Conservation (phyloP, 495 filamentous ascomycete genomes). For the Talaromyces adpressus region DNA sequence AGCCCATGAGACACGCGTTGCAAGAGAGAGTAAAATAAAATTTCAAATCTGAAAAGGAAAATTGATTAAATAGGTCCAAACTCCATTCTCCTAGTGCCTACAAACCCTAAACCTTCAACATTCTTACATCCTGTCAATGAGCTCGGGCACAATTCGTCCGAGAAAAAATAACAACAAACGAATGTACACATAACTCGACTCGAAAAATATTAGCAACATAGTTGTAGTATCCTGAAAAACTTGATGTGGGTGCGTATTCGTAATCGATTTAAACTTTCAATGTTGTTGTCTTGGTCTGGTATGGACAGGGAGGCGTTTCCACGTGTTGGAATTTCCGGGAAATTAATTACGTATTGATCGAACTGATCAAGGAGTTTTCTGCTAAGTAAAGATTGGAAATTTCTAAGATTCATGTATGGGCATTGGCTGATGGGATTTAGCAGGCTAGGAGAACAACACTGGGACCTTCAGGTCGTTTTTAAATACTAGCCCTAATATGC, state of each 20-base stretch:
- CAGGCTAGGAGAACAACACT: too few species aligned
- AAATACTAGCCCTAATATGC: too few species aligned
- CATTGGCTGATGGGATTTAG: too few species aligned
- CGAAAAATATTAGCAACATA: too few species aligned
- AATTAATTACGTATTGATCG: neutral
- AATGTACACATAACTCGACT: neutral
- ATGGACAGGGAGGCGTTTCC: neutral
- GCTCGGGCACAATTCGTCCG: neutral
- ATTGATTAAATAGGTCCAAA: neutral
- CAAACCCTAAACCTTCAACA: neutral
- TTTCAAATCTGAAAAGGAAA: neutral
- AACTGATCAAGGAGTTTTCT: neutral
- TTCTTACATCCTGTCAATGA: neutral
- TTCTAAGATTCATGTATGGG: too few species aligned
- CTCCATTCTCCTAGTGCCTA: too few species aligned
- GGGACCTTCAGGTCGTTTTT: too few species aligned
- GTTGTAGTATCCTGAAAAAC: neutral
- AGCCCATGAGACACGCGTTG: neutral
- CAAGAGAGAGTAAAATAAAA: neutral
- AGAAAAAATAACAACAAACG: neutral
- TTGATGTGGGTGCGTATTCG: neutral
- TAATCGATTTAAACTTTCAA: neutral
- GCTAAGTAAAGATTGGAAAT: neutral
- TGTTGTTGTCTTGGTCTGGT: conserved; percentile 3
- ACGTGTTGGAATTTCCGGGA: conserved; percentile 1